Evolutionary conservation across 75 land plant species (phyloP), one percentile per base, ranked within the genome.

Genomic region (Sequoia sempervirens): DNA sequence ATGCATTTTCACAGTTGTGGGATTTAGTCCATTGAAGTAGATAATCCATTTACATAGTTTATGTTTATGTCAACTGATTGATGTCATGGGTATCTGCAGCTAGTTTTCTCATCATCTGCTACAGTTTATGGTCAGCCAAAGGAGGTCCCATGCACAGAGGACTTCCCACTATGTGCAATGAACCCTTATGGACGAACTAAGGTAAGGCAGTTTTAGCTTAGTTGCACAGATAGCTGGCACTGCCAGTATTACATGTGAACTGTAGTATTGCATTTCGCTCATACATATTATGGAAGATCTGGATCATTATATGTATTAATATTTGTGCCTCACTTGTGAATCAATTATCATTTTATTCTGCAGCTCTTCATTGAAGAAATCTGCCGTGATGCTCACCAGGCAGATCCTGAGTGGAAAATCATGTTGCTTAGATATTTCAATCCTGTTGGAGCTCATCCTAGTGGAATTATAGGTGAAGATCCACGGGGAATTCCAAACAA

Each of bases 101-200:
- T 96, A 56, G 97, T 96, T 0, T 96, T 96, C 84, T 96, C 97
- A 61, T 96, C 98, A 52, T 96, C 98, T 73, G 97, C 98, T 47
- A 96, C 98, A 30, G 97, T 96, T 46, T 96, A 95, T 93, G 98
- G 98, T 50, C 91, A 92, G 87, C 98, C 98, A 72, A 90, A 95
- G 86, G 87, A 88, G 82, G 94, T 96, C 4, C 98, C 98, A 0
- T 92, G 95, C 85, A 93, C 93, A 23, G 98, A 96, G 80, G 95
- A 93, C 40, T 95, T 88, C 47, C 94, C 92, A 37, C 82, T 93
- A 1, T 78, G 79, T 58, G 96, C 92, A 43, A 81, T 81, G 79
- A 96, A 94, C 74, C 98, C 98, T 41, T 96, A 96, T 87, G 98
- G 98, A 68, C 89, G 93, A 41, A 94, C 98, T 2, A 96, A 96